Evolutionary conservation across 805 yeast genomes (phyloP).

Genomic region (Vanderwaltozyma polyspora): DNA sequence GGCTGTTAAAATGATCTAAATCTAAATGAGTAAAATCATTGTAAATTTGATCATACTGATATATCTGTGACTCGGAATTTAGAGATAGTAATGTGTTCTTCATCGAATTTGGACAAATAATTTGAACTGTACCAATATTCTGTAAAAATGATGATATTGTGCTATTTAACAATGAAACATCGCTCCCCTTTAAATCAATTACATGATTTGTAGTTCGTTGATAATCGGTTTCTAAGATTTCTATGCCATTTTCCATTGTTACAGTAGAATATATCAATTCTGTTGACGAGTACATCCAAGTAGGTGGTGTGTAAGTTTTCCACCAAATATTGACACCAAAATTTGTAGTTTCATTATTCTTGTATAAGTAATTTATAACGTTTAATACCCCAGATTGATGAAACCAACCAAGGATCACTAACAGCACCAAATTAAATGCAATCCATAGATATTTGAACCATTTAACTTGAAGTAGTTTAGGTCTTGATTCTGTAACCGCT

Average conservation of each 20-base stretch:
- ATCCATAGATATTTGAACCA: slow-evolving; percentile 36
- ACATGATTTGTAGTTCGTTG: slow-evolving; percentile 17
- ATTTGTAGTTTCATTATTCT: not conserved
- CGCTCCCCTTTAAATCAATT: slow-evolving; percentile 39
- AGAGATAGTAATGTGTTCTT: slow-evolving; percentile 4
- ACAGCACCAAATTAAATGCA: slow-evolving; percentile 48
- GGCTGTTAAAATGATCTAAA: slow-evolving; percentile 59
- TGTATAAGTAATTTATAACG: slow-evolving; percentile 31
- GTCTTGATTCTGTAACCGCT: slow-evolving; percentile 21
- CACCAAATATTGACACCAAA: slow-evolving; percentile 60
- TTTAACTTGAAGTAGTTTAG: slow-evolving; percentile 4
- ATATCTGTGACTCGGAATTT: slow-evolving; percentile 11
- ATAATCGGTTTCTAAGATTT: slow-evolving; percentile 10
- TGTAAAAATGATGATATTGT: slow-evolving; percentile 13
- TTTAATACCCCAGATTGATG: slow-evolving; percentile 90
- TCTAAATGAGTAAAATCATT: slow-evolving; percentile 44
- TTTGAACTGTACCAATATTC: slow-evolving; percentile 1
- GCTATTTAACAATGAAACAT: slow-evolving; percentile 16
- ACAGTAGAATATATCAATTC: slow-evolving; percentile 17
- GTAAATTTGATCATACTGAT: slow-evolving; percentile 23
- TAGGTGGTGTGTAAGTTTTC: slow-evolving; percentile 91
- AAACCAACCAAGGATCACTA: slow-evolving; percentile 59
- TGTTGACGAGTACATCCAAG: slow-evolving; percentile 50
- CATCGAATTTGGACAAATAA: slow-evolving; percentile 1
- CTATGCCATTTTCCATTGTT: slow-evolving; percentile 11